Conservation (phyloP, 768 basidiomycete species). For the Crucibulum laeve region DNA sequence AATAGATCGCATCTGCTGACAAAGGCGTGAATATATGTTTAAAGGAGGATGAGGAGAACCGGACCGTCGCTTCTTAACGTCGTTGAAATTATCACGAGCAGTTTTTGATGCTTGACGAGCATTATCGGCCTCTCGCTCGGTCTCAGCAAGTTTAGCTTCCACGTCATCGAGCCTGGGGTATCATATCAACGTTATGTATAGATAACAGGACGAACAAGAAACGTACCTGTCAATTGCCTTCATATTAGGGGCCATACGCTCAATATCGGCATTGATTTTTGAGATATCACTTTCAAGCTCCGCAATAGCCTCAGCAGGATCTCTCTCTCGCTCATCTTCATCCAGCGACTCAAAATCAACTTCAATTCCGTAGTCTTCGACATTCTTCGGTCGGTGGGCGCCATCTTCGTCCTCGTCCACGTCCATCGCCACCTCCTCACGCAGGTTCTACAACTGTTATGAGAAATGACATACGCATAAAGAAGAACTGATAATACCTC, state of each 20-base stretch:
- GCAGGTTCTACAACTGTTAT: constrained; percentile 53
- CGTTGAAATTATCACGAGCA: constrained; percentile 91
- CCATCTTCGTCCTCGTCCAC: constrained; percentile 86
- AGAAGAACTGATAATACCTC: constrained; percentile 51
- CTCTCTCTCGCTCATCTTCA: constrained; percentile 72
- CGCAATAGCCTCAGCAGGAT: constrained; percentile 57
- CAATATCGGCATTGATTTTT: constrained; percentile 76
- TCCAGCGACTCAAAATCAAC: constrained; percentile 76
- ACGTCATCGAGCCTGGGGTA: constrained; percentile 69
- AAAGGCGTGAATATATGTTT: not conserved
- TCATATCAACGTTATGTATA: not conserved
- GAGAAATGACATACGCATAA: constrained; percentile 1
- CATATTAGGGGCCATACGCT: constrained; percentile 93
- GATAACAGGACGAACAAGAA: not conserved
- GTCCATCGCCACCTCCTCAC: constrained; percentile 88
- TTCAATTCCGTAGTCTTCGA: constrained; percentile 84
- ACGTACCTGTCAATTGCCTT: constrained; percentile 88
- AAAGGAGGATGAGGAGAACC: constrained; percentile 8
- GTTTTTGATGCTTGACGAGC: constrained; percentile 85
- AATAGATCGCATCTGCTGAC: constrained; percentile 67
- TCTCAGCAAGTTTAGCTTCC: constrained; percentile 78
- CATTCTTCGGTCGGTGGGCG: constrained; percentile 66
- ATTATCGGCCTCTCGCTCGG: constrained; percentile 89
- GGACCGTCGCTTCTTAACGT: constrained; percentile 78
- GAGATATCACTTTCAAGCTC: constrained; percentile 71